Base-by-base conservation (phyloP, 441 rosid species). In the Adansonia grandidieri region DNA sequence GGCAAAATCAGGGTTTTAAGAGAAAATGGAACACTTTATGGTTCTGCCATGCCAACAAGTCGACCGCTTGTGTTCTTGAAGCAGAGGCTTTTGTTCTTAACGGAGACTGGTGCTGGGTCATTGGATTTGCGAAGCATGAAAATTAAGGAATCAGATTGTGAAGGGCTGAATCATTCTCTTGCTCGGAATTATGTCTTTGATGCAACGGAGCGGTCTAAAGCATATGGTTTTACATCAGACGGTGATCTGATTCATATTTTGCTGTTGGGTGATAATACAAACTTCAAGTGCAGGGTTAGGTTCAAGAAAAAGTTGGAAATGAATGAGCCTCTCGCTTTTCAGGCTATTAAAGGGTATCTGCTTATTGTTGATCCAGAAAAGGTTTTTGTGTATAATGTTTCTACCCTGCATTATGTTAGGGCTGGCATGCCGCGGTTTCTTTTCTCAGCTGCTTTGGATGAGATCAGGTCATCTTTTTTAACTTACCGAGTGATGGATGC, bases 231-330 rank as follows among this genome's bases (percentile, higher is more conserved):
- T 75, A 94, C 99, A 17, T 88, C 91, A 0, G 98, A 91, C 4
- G 98, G 98, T 2, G 93, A 94, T 76, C 77, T 94, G 83, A 88
- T 94, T 81, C 98, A 96, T 53, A 89, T 94, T 0, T 53, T 90
- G 80, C 86, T 96, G 78, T 87, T 93, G 17, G 98, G 98, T 20
- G 98, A 96, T 83, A 81, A 89, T 17, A 85, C 89, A 89, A 96
- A 94, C 87, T 96, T 94, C 89, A 96, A 94, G 77, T 96, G 99
- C 85, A 88, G 96, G 85, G 95, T 96, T 14, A 84, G 98, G 82
- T 93, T 91, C 73, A 94, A 91, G 89, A 96, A 85, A 69, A 94
- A 89, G 88, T 78, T 87, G 22, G 97, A 92, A 72, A 78, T 89
- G 83, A 89, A 83, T 20, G 92, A 85, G 84, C 96, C 96, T 3